phyloP scores from a whole-genome alignment of 2,329 filamentous ascomycete genomes.

The Botrytis pseudocinerea region DNA sequence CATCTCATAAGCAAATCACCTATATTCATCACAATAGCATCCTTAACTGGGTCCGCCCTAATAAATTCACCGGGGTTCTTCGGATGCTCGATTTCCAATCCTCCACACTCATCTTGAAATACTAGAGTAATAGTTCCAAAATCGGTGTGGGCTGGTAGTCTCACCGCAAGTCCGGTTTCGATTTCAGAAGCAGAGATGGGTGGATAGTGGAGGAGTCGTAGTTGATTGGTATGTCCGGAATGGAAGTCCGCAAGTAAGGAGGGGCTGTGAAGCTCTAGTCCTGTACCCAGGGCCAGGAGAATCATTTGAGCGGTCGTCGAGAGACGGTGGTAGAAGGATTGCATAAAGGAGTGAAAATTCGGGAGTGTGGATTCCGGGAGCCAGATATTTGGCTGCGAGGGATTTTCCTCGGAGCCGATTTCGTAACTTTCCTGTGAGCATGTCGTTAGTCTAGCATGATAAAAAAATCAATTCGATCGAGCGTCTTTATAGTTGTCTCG shows the following conservation, averaged over 20 bases:
- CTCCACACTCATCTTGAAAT: constrained; percentile 54
- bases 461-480: neutral
- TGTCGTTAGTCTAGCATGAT: neutral
- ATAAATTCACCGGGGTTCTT: constrained; percentile 45
- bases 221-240: constrained; percentile 57
- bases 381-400: constrained; percentile 52
- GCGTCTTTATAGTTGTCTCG: neutral
- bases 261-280: constrained; percentile 49
- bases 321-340: constrained; percentile 51
- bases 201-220: constrained; percentile 61
- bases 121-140: constrained; percentile 54
- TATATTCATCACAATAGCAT: constrained; percentile 51
- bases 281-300: constrained; percentile 48
- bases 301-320: constrained; percentile 47
- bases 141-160: constrained; percentile 55
- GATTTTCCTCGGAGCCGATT: constrained; percentile 50
- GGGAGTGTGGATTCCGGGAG: constrained; percentile 48
- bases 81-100: constrained; percentile 51
- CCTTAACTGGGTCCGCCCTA: constrained; percentile 44
- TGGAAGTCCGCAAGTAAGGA: constrained; percentile 51
- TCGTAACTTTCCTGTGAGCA: constrained; percentile 51
- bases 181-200: constrained; percentile 48
- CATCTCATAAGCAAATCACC: constrained; percentile 52
- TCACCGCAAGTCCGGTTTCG: constrained; percentile 45
- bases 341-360: constrained; percentile 51